Percentiles rank a stretch among this genome's conserved stretches.
These are phyloP conservation scores for Madurella fahalii DNA, from an alignment of 2,329 filamentous ascomycete genomes.

Conservation along the genomic window DNA sequence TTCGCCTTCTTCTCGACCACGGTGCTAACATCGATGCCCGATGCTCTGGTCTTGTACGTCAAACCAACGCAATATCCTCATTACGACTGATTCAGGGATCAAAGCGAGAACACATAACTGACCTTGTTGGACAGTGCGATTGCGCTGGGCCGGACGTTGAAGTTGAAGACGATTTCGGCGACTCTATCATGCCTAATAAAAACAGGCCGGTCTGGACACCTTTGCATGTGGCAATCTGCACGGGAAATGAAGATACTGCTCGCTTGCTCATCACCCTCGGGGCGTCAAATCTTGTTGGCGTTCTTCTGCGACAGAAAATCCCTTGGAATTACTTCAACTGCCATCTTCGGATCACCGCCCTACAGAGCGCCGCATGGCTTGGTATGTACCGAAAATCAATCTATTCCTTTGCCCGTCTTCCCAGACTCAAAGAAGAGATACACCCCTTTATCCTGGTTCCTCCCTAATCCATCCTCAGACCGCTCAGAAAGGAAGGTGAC, in stretches of 20 bases:
- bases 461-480: too few species aligned
- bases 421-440: too few species aligned
- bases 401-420: too few species aligned
- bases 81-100: too few species aligned
- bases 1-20: not conserved
- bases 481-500: too few species aligned
- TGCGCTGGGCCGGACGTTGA: not conserved
- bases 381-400: too few species aligned
- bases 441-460: too few species aligned
- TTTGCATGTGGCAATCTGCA: slow-evolving; percentile 6
- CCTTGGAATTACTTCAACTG: not conserved
- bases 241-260: not conserved
- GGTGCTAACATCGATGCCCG: not conserved
- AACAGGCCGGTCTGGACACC: slow-evolving; percentile 1
- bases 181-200: not conserved
- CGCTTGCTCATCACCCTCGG: not conserved
- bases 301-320: not conserved
- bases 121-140: not conserved
- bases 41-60: not conserved
- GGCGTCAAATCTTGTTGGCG: not conserved
- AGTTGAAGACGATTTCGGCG: not conserved
- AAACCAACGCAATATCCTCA: too few species aligned
- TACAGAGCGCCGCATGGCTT: slow-evolving; percentile 1
- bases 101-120: too few species aligned
- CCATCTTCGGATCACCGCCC: not conserved